These are phyloP conservation scores for Agaricus subrufescens DNA, from an alignment of 768 basidiomycete species.

Conservation along the genomic window DNA sequence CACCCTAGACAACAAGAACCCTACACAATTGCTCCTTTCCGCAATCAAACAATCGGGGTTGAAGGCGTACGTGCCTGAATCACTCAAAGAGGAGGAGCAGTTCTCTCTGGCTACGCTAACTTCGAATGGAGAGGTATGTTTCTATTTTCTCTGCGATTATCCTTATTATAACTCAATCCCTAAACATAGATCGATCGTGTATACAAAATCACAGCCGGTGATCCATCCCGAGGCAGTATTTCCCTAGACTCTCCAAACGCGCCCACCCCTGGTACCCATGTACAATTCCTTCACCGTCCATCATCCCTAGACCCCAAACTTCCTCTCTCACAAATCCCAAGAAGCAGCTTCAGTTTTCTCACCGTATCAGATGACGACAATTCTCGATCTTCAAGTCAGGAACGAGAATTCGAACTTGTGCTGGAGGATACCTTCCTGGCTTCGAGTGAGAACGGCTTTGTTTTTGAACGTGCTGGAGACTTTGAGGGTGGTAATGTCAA, in stretches of 20 bases:
- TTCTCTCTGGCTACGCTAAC: conserved; percentile 50
- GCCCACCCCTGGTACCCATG: conserved; percentile 42
- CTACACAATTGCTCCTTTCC: conserved; percentile 53
- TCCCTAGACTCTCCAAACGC: conserved; percentile 52
- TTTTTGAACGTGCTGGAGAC: conserved; percentile 18
- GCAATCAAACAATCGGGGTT: conserved; percentile 39
- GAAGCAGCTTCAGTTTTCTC: conserved; percentile 10
- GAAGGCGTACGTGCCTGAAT: conserved; percentile 13
- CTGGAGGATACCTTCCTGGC: conserved; percentile 35
- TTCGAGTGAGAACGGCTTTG: conserved; percentile 52
- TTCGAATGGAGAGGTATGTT: conserved; percentile 23
- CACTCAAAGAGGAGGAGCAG: conserved; percentile 48
- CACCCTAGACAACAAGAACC: conserved; percentile 50
- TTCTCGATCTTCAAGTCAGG: not conserved
- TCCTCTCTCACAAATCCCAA: not conserved
- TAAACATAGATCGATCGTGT: conserved; percentile 37
- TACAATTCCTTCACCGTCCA: conserved; percentile 45
- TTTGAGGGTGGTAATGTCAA: not conserved
- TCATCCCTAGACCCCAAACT: conserved; percentile 14
- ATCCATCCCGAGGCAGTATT: conserved; percentile 62
- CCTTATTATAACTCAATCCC: not conserved
- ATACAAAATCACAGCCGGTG: conserved; percentile 63
- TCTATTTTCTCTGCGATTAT: not conserved
- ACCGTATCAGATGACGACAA: conserved; percentile 13
- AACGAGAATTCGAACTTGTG: conserved; percentile 11